Evolutionary conservation across 2,329 filamentous ascomycete species (phyloP), one percentile per base, ranked within the genome.

Genomic region (Stenocarpella maydis): DNA sequence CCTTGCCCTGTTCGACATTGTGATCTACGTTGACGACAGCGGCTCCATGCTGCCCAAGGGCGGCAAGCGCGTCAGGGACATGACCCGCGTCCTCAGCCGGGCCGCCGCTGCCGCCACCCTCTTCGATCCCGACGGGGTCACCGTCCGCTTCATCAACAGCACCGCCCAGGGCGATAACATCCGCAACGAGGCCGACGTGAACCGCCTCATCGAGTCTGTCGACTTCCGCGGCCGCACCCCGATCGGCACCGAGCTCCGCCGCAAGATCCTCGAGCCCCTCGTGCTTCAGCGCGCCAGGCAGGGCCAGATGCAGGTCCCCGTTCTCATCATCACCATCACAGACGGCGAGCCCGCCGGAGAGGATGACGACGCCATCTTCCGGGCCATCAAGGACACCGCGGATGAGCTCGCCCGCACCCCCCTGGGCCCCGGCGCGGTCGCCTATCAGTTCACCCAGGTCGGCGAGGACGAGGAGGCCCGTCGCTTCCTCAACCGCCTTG

Each of bases 21-120:
- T 55, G n/a, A 55, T 55, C 53, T 55, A 55, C 53, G 53, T 55
- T 34, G 53, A 55, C 14, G 53, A 55, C 53, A 55, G 53, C 53
- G 53, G 53, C 34, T 55, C 53, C 34, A 55, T 55, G 53, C 53
- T 55, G 14, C 53, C 53, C 21, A 55, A 55, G 53, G 53, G 53
- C 21, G 53, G 53, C 53, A 55, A 41, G 53, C 53, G 53, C 14
- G 53, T 55, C 53, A 55, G 53, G 34, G 53, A 55, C 28, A 55
- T 55, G 53, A 55, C 39, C 34, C 53, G 53, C 8, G 53, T 55
- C 7, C 53, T 55, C 15, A 55, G 21, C 53, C 24, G 53, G 34
- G 53, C 53, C 39, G 53, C 53, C 21, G 21, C 21, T 19, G 53
- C 53, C 14, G 53, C 53, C 12, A 55, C 53, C 21, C 8, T 55